phyloP scores from a whole-genome alignment of 345 rosid species.

The Pelargonium nanum region DNA sequence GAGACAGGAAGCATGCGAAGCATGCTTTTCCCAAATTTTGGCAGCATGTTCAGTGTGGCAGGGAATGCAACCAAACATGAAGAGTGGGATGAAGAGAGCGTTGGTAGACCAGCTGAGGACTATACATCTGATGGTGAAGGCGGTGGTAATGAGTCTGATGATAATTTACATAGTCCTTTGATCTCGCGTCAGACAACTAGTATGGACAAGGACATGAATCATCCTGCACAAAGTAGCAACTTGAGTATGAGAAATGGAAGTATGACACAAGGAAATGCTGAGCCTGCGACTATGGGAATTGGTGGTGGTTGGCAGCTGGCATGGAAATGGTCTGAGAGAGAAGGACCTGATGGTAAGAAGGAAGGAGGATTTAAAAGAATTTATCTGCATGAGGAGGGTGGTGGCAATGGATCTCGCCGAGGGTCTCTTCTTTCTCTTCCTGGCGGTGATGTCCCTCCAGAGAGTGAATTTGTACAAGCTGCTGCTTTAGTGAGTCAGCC shows the following conservation, averaged over 20 bases:
- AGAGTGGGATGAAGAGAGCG: conserved; percentile 86
- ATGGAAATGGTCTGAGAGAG: conserved; percentile 88
- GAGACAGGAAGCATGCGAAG: conserved; percentile 85
- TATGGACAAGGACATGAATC: conserved; percentile 53
- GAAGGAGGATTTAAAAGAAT: conserved; percentile 77
- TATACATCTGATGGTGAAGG: conserved; percentile 55
- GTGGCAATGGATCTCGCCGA: conserved; percentile 40
- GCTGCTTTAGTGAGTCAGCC: conserved; percentile 89
- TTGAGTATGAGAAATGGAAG: conserved; percentile 29
- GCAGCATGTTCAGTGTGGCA: conserved; percentile 95
- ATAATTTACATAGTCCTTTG: conserved; percentile 72
- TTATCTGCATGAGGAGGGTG: conserved; percentile 70
- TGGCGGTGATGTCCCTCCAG: conserved; percentile 46
- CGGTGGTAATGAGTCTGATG: conserved; percentile 48
- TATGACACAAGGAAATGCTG: conserved; percentile 51
- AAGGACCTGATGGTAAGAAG: conserved; percentile 59
- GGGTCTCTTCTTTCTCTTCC: conserved; percentile 62
- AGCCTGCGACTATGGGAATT: conserved; percentile 53
- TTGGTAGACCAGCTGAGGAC: conserved; percentile 57
- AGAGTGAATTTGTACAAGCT: conserved; percentile 56
- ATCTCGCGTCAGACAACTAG: conserved; percentile 87
- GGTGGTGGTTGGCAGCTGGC: conserved; percentile 99
- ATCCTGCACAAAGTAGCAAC: conserved; percentile 40
- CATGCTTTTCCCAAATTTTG: conserved; percentile 79
- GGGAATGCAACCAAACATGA: conserved; percentile 61